phyloP scores from a whole-genome alignment of 2,329 filamentous ascomycete genomes.

The Teratosphaeria destructans region DNA sequence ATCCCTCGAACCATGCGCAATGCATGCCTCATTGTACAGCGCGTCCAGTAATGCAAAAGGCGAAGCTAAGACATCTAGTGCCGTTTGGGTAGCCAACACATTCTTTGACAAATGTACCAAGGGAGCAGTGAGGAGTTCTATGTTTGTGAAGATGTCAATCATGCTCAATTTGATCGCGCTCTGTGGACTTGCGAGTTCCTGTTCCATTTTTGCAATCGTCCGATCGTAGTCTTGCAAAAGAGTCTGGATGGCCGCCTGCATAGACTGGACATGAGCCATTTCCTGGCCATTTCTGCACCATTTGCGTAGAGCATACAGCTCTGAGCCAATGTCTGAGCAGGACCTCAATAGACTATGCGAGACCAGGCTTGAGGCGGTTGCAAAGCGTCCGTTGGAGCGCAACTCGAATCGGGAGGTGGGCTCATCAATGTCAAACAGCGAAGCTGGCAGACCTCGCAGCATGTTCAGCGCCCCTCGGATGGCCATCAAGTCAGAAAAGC shows the following conservation, averaged over 20 bases:
- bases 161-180: conserved; percentile 55
- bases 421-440: conserved; percentile 47
- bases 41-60: conserved; percentile 68
- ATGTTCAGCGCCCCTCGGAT: conserved; percentile 75
- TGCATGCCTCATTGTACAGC: conserved; percentile 59
- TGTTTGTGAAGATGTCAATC: conserved; percentile 48
- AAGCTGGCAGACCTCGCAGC: conserved; percentile 68
- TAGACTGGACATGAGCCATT: conserved; percentile 51
- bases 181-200: conserved; percentile 45
- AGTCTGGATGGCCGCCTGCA: conserved; percentile 52
- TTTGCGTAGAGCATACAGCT: conserved; percentile 37
- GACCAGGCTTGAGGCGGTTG: neutral
- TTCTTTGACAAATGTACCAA: conserved; percentile 56
- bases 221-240: conserved; percentile 50
- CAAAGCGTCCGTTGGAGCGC: neutral
- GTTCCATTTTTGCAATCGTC: conserved; percentile 50
- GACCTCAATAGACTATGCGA: conserved; percentile 31
- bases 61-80: conserved; percentile 29
- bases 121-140: conserved; percentile 44
- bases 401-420: conserved; percentile 2
- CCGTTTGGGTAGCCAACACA: conserved; percentile 31
- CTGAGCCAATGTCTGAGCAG: conserved; percentile 40
- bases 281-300: conserved; percentile 34
- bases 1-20: conserved; percentile 60
- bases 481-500: conserved; percentile 59